phyloP scores from a whole-genome alignment of 2,329 filamentous ascomycete genomes.

The Clonostachys rhizophaga region DNA sequence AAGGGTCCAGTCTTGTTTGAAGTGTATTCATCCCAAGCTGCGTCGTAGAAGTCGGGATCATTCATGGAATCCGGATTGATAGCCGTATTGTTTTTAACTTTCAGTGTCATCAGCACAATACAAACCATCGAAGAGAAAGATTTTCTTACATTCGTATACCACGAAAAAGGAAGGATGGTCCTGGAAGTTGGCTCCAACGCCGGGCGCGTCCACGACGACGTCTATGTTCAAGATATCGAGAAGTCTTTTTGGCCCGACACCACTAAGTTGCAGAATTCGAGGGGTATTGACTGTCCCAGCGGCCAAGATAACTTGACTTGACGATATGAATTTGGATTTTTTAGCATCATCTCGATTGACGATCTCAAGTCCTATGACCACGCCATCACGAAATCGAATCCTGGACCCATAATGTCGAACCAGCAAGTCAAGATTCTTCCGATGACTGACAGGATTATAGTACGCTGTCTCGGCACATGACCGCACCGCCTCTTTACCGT shows the following conservation, averaged over 20 bases:
- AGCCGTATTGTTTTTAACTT: slow-evolving; percentile 4
- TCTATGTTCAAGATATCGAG: slow-evolving; percentile 40
- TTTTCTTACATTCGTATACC: slow-evolving; percentile 20
- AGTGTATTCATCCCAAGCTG: slow-evolving; percentile 11
- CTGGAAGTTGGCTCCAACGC: slow-evolving; percentile 40
- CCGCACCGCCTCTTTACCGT: slow-evolving; percentile 8
- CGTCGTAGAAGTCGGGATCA: slow-evolving; percentile 11
- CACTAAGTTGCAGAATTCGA: slow-evolving; percentile 51
- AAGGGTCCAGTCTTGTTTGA: slow-evolving; percentile 13
- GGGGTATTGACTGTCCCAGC: slow-evolving; percentile 49
- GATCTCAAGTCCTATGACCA: slow-evolving; percentile 24
- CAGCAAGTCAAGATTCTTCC: slow-evolving; percentile 11
- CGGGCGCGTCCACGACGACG: slow-evolving; percentile 46
- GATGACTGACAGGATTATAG: slow-evolving; percentile 7
- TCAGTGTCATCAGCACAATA: not conserved
- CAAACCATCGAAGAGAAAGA: not conserved
- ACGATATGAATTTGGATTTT: slow-evolving; percentile 3
- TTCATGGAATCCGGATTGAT: slow-evolving; percentile 10
- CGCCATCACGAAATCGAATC: slow-evolving; percentile 15
- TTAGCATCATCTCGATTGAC: slow-evolving; percentile 4
- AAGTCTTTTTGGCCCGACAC: slow-evolving; percentile 44
- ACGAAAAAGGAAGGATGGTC: slow-evolving; percentile 24
- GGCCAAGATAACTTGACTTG: slow-evolving; percentile 21
- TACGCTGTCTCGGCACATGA: slow-evolving; percentile 13
- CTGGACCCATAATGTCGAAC: slow-evolving; percentile 12